These are phyloP conservation scores for Tetragonia tetragonoides DNA, from an alignment of 148 eudicot species.

Conservation along the genomic window DNA sequence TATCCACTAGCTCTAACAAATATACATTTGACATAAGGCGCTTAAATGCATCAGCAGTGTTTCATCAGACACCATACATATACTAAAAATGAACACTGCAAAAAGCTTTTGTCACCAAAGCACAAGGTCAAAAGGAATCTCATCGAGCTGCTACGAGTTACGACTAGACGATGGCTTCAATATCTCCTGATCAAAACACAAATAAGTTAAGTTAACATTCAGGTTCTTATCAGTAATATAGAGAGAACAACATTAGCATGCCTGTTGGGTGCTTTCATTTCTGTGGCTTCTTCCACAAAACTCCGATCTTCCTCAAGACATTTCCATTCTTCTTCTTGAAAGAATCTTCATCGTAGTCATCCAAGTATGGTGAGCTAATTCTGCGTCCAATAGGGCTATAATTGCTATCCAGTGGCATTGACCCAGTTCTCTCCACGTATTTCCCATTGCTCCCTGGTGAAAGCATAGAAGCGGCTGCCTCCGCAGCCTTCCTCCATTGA, in stretches of 20 bases:
- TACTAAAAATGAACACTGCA: constrained; percentile 13
- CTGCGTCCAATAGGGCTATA: constrained; percentile 45
- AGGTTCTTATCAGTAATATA: background rate
- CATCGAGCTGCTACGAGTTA: background rate
- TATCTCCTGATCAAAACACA: constrained; percentile 1
- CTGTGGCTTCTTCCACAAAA: constrained; percentile 82
- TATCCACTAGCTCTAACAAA: constrained; percentile 8
- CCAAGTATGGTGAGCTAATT: constrained; percentile 42
- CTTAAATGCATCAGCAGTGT: background rate
- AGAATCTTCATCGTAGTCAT: constrained; percentile 65
- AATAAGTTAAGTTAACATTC: background rate
- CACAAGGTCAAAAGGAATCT: background rate
- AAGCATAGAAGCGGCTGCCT: constrained; percentile 89
- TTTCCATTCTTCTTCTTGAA: constrained; percentile 81
- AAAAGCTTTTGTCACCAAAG: constrained; percentile 1
- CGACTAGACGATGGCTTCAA: background rate
- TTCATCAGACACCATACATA: constrained; percentile 4
- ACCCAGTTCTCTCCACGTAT: constrained; percentile 67
- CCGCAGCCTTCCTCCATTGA: constrained; percentile 98
- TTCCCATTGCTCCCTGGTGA: constrained; percentile 56
- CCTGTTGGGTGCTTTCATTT: constrained; percentile 35
- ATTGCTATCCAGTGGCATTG: constrained; percentile 48
- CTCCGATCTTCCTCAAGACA: constrained; percentile 74
- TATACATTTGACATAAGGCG: constrained; percentile 12
- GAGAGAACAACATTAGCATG: constrained; percentile 17